These are phyloP conservation scores for Starmerella potacharoeniae DNA, from an alignment of 805 yeast genomes.

Conservation along the genomic window DNA sequence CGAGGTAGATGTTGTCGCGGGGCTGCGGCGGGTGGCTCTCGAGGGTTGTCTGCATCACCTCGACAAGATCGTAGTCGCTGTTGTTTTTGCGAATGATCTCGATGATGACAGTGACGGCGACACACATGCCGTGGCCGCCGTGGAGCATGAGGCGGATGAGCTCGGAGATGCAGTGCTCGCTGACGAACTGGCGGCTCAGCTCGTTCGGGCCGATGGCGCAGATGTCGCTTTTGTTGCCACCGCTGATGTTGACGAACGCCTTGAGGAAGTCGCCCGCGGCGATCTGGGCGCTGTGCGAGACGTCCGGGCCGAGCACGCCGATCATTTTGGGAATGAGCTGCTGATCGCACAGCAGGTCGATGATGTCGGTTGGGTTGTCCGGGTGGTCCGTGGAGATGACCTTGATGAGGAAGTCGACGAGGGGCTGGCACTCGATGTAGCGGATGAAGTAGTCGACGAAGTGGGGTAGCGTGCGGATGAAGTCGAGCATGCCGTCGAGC, in stretches of 20 bases:
- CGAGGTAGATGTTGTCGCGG: slow-evolving; percentile 86
- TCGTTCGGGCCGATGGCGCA: slow-evolving; percentile 95
- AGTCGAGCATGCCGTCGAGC: slow-evolving; percentile 63
- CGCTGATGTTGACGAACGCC: slow-evolving; percentile 86
- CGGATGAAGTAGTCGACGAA: slow-evolving; percentile 70
- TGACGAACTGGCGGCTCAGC: slow-evolving; percentile 78
- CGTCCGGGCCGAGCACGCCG: slow-evolving; percentile 55
- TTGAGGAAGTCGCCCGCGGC: slow-evolving; percentile 93
- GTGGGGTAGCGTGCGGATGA: slow-evolving; percentile 53
- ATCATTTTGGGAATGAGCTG: slow-evolving; percentile 61
- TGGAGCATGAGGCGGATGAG: slow-evolving; percentile 66
- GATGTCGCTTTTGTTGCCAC: slow-evolving; percentile 79
- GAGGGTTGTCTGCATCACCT: slow-evolving; percentile 67
- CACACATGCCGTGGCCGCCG: slow-evolving; percentile 74
- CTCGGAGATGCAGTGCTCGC: slow-evolving; percentile 52
- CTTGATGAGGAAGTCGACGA: slow-evolving; percentile 84
- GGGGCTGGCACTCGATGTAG: slow-evolving; percentile 84
- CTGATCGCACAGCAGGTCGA: slow-evolving; percentile 64
- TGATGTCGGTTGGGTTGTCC: slow-evolving; percentile 76
- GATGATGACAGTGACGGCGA: slow-evolving; percentile 89
- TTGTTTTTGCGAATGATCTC: slow-evolving; percentile 92
- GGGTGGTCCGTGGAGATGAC: slow-evolving; percentile 89
- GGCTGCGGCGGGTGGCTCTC: slow-evolving; percentile 88
- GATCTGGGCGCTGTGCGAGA: slow-evolving; percentile 64
- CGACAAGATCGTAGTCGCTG: slow-evolving; percentile 85